phyloP scores from a whole-genome alignment of 306 rosid species.

The Rosa persica region DNA sequence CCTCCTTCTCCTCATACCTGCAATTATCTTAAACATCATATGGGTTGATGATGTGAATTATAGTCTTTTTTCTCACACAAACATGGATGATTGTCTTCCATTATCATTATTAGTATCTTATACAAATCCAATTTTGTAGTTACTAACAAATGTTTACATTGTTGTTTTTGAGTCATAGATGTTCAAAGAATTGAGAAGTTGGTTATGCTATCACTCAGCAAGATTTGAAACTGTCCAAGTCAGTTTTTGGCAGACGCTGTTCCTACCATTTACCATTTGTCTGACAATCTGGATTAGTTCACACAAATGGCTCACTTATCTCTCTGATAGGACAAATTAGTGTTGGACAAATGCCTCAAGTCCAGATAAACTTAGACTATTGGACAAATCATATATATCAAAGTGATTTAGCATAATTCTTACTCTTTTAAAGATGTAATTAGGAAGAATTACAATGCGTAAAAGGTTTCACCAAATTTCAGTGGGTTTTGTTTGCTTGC shows the following conservation, averaged over 20 bases:
- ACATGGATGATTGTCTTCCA: too few relatives aligned
- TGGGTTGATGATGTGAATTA: background rate
- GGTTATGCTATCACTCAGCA: background rate
- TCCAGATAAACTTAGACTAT: background rate
- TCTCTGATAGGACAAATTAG: background rate
- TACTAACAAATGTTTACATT: background rate
- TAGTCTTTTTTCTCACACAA: background rate
- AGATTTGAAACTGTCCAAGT: background rate
- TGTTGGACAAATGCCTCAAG: background rate
- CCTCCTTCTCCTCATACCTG: too few relatives aligned
- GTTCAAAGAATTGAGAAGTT: background rate
- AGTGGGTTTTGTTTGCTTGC: background rate
- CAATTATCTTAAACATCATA: background rate
- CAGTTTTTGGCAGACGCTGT: background rate
- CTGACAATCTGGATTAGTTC: background rate
- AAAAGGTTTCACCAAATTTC: background rate
- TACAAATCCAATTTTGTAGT: background rate
- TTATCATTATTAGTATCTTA: too few relatives aligned
- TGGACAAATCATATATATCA: background rate
- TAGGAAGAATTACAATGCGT: background rate
- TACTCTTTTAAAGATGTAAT: background rate
- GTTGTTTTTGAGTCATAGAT: background rate
- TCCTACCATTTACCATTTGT: background rate
- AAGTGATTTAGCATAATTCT: background rate
- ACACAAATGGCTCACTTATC: background rate